phyloP scores from a whole-genome alignment of 2,329 filamentous ascomycete genomes.

The Knoxdaviesia proteae region DNA sequence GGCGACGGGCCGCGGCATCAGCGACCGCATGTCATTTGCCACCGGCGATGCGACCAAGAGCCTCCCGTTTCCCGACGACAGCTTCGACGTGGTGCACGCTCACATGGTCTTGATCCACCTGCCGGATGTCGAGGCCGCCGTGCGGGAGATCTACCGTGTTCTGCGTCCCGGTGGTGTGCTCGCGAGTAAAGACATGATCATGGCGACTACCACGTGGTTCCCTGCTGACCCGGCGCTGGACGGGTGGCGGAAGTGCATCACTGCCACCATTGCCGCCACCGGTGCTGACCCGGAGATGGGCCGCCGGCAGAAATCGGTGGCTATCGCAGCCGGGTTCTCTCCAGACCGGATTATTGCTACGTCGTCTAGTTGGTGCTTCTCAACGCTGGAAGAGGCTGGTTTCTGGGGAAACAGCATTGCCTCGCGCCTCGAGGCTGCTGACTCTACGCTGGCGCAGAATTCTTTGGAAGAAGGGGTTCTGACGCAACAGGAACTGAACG shows the following conservation, averaged over 20 bases:
- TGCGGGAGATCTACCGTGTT: constrained; percentile 21
- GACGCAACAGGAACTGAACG: background rate
- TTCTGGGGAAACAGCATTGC: constrained; percentile 3
- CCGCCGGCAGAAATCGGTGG: background rate
- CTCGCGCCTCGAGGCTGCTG: constrained; percentile 1
- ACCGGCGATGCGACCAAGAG: constrained; percentile 14
- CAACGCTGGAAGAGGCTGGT: background rate
- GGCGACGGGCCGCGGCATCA: constrained; percentile 6
- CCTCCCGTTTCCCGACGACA: constrained; percentile 17
- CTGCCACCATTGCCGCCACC: background rate
- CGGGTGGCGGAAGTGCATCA: background rate
- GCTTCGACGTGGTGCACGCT: constrained; percentile 21
- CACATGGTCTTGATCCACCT: constrained; percentile 23
- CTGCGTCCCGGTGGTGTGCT: constrained; percentile 20
- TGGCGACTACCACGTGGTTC: constrained; percentile 23
- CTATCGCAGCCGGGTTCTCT: constrained; percentile 1
- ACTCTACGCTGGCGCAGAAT: background rate
- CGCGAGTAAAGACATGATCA: constrained; percentile 37
- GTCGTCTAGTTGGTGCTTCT: constrained; percentile 1
- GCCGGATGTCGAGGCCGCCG: constrained; percentile 12
- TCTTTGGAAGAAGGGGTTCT: background rate
- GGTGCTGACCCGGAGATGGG: constrained; percentile 3
- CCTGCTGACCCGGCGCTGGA: background rate
- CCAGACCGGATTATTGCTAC: background rate
- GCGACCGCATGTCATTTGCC: constrained; percentile 10